phyloP scores from a whole-genome alignment of 805 yeast species.

The Sugiyamaella boreocaroliniensis region DNA sequence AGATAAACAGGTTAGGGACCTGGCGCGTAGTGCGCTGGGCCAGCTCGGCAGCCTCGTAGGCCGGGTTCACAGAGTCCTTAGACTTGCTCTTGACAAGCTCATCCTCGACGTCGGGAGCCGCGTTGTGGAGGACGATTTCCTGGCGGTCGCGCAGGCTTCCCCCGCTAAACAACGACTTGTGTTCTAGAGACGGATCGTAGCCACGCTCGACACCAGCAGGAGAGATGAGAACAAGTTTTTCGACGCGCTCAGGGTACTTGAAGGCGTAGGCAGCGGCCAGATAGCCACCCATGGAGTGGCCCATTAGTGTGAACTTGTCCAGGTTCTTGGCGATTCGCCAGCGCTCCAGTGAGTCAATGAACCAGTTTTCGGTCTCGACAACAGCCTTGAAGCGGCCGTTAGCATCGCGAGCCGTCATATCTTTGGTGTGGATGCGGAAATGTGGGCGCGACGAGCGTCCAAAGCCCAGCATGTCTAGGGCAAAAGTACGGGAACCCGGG shows the following conservation, averaged over 20 bases:
- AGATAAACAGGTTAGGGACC: conserved; percentile 66
- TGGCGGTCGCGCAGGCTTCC: background rate
- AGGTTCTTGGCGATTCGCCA: conserved; percentile 55
- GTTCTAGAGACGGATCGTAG: conserved; percentile 12
- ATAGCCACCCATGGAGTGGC: conserved; percentile 94
- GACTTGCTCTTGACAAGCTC: conserved; percentile 3
- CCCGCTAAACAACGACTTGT: conserved; percentile 7
- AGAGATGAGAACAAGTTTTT: conserved; percentile 68
- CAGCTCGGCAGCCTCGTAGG: background rate
- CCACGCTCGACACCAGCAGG: conserved; percentile 73
- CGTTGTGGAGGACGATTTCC: background rate
- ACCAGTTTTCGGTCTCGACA: conserved; percentile 51
- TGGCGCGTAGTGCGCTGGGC: conserved; percentile 11
- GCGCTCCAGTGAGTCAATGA: conserved; percentile 53
- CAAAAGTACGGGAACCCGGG: conserved; percentile 64
- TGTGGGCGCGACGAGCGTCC: conserved; percentile 75
- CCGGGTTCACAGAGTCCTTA: background rate
- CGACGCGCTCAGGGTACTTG: conserved; percentile 52
- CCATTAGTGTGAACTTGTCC: conserved; percentile 52
- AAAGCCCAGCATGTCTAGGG: conserved; percentile 83
- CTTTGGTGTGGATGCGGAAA: conserved; percentile 35
- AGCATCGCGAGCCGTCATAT: conserved; percentile 25
- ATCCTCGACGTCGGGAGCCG: conserved; percentile 1
- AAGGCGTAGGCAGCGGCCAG: conserved; percentile 62
- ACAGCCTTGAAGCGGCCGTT: conserved; percentile 26